Base-by-base conservation (phyloP, 2,329 filamentous ascomycete genomes). In the Orbilia quercus region DNA sequence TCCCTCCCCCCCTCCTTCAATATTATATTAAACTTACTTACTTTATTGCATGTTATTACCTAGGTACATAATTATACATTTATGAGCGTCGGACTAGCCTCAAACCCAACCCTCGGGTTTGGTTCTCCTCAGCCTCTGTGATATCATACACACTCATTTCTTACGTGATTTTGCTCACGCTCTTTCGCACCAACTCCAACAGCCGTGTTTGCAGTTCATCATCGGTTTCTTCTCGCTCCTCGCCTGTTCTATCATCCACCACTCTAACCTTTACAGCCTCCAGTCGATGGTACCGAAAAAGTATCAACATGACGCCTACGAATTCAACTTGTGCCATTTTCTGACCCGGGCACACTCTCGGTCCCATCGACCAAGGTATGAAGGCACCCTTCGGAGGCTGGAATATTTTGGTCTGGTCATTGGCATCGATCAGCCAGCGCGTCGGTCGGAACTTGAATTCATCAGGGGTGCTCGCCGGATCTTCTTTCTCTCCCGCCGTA, bases 321-420 rank as follows among this genome's bases (percentile, higher is more conserved):
- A 86, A 85, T 77, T 87, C 85, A 1, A 86, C 84, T 78, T 86
- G 83, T 1, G 84, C 80, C 80, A 87, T 84, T 76, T 85, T 85
- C 79, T 83, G 81, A 0, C 85, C 85, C 0, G 84, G 84, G 76
- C 85, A 86, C 2, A 83, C 78, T 3, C 85, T 77, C 9, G 84
- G 83, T 0, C 85, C 84, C 2, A 75, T 77, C 0, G 83, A 82
- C 84, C 84, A 87, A 0, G 84, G 81, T 1, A 82, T 45, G 70
- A 82, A 86, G 0, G 79, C 78, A 0, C 82, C 82, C 42, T 80
- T 81, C 0, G 79, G 75, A 0, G 82, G 81, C 14, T 79, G 78
- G 60, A 80, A 79, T 1, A 82, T 48, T 16, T 53, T 36, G 25
- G 74, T 22, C 18, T 59, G 63, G 62, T 38, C 12, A 16, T 25